Evolutionary conservation across 495 filamentous ascomycete species (phyloP), one percentile per base, ranked within the genome.

Genomic region (Terfezia boudieri): DNA sequence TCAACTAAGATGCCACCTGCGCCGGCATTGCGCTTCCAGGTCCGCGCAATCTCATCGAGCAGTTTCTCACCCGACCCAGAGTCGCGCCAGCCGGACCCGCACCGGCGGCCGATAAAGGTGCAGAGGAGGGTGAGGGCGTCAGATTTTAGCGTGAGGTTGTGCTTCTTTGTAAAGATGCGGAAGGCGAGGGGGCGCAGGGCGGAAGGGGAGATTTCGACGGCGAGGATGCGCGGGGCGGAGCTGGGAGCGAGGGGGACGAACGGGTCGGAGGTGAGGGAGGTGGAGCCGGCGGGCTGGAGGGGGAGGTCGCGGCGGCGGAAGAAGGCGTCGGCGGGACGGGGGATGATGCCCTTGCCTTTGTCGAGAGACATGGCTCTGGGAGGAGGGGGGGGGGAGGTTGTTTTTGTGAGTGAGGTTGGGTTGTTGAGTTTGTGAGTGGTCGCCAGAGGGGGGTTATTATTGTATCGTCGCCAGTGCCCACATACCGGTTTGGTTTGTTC

Each of bases 131-230:
- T 78, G 1, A 98, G 73, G 0, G 90, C 84, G 9, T 86, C 75
- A 0, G 89, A 89, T 4, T 85, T 94, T 41, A 98, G 80, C 0
- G 87, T 96, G 38, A 98, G 73, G 65, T 88, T 89, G 67, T 98
- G 86, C 62, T 98, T 98, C 69, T 94, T 93, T 8, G 90, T 98
- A 59, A 98, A 92, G 0, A 85, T 89, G 41, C 90, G 82, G 66
- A 98, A 96, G 43, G 90, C 90, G 37, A 95, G 72, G 7, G 90
- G 92, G 59, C 90, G 77, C 37, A 98, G 73, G 0, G 84, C 89
- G 22, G 83, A 77, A 4, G 86, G 82, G 16, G 87, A 87, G 36
- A 98, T 82, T 37, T 89, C 67, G 53, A 98, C 86, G 11, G 90
- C 85, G 7, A 96, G 72, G 51, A 94, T 80, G 17, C 84, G 84